Evolutionary conservation across 2,329 filamentous ascomycete species (phyloP), one percentile per base, ranked within the genome.

Genomic region (Penicillium sp.): DNA sequence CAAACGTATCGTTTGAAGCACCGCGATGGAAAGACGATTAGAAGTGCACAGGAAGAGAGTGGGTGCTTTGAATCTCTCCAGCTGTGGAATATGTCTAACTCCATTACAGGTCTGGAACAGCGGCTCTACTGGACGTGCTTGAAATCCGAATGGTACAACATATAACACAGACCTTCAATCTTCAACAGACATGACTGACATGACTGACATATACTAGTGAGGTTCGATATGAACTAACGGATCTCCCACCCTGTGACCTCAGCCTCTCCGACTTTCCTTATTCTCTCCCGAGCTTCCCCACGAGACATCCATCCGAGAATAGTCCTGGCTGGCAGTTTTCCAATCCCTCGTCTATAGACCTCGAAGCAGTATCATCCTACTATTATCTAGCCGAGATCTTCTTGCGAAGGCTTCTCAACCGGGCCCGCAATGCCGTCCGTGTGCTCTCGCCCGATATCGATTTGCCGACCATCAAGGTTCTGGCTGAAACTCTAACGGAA

Each of bases 341-440:
- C 58, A 68, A 28, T 38, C 57, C 63, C 30, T 63, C 65, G 1
- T 60, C 61, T 19, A 63, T 60, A 8, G 60, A 68, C 55, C 55
- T 63, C n/a, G 65, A 70, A 59, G 61, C 69, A 24, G 58, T 60
- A 40, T 69, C 69, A 50, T 70, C 65, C 24, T 70, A 70, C 59
- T 71, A 71, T 53, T 71, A 70, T 37, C 61, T 71, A 3, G 65
- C 69, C n/a, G 67, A 71, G 56, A 70, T 71, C 19, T 70, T 69
- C n/a, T 54, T 70, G 54, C 63, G 69, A 53, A 56, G 74, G 56
- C 60, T 76, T 63, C 64, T 80, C 26, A 76, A 79, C 59, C 73
- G 75, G n/a, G 66, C 58, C 37, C 68, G 68, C 12, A 68, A 70
- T 50, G 65, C 68, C 1, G 68, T 70, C 9, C 62, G 65, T 33